A percentile compares a stretch with the other conserved stretches of the same genome.
phyloP scores from a whole-genome alignment of 2,329 filamentous ascomycete species.

The Aspergillus nomiae region DNA sequence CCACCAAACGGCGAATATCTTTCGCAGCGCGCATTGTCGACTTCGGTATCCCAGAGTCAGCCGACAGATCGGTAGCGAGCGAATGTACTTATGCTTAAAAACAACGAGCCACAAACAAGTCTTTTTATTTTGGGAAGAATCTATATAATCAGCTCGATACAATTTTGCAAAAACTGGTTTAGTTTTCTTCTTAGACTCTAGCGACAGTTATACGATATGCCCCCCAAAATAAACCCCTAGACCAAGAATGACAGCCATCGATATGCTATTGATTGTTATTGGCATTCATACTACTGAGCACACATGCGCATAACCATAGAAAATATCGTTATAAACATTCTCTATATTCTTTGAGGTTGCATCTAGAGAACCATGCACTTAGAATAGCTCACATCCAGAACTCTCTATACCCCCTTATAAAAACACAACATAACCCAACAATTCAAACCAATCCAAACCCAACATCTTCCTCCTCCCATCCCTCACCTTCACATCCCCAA shows the following conservation, averaged over 20 bases:
- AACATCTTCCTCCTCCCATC: no score
- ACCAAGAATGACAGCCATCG: background rate
- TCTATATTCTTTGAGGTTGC: background rate
- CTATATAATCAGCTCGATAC: background rate
- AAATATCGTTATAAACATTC: background rate
- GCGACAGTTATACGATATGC: background rate
- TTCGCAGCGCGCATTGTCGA: constrained; percentile 41
- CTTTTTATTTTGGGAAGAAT: background rate
- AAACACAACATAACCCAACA: background rate
- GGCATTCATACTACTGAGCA: background rate
- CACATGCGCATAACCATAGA: background rate
- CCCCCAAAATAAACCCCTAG: no score
- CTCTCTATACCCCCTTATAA: background rate
- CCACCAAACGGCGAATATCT: constrained; percentile 26
- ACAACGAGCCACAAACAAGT: background rate
- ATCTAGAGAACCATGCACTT: background rate
- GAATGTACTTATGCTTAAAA: constrained; percentile 5
- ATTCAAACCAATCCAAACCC: no score
- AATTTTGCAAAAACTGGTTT: background rate
- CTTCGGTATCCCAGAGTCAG: constrained; percentile 36
- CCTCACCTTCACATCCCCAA: no score
- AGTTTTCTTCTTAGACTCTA: background rate
- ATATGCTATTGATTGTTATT: background rate
- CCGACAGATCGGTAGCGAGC: constrained; percentile 24
- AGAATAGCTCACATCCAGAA: background rate